These are phyloP conservation scores for Clavispora carvajalis DNA, from an alignment of 805 yeast genomes.

Conservation along the genomic window DNA sequence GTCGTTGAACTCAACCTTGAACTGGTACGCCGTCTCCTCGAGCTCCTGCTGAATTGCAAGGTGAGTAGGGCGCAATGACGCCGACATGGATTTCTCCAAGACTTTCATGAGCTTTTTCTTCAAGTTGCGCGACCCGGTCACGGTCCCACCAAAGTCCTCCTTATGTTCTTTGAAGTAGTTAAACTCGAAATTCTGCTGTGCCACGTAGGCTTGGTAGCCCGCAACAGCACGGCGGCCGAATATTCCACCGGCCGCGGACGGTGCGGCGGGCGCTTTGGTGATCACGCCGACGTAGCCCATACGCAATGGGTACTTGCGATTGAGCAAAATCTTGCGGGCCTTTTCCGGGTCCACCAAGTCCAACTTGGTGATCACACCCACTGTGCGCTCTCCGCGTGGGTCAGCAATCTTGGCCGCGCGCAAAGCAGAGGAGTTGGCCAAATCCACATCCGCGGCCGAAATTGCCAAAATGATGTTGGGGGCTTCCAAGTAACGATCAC, in stretches of 20 bases:
- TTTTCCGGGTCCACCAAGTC: constrained; percentile 78
- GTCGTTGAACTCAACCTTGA: constrained; percentile 95
- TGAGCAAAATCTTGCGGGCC: constrained; percentile 65
- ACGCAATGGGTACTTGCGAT: constrained; percentile 79
- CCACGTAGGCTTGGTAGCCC: constrained; percentile 58
- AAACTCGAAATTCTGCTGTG: constrained; percentile 56
- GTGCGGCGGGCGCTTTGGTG: constrained; percentile 59
- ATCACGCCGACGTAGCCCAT: constrained; percentile 99
- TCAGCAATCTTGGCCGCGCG: constrained; percentile 86
- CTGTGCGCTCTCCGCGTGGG: constrained; percentile 91
- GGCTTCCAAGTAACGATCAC: constrained; percentile 78
- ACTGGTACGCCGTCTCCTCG: constrained; percentile 88
- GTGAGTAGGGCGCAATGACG: constrained; percentile 82
- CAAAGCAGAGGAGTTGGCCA: constrained; percentile 93
- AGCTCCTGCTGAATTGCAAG: constrained; percentile 80
- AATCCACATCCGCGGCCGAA: constrained; percentile 95
- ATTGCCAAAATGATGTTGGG: constrained; percentile 96
- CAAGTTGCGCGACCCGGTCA: constrained; percentile 69
- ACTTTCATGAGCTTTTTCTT: constrained; percentile 80
- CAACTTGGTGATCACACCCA: constrained; percentile 92
- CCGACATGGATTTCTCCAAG: constrained; percentile 86
- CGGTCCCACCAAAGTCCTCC: constrained; percentile 54
- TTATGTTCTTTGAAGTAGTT: constrained; percentile 61
- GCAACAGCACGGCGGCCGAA: constrained; percentile 43
- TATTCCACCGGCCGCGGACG: constrained; percentile 22